Evolutionary conservation across 192 early-diverging fungal species (phyloP), one percentile per base, ranked within the genome.

Genomic region (Coemansia reversa): DNA sequence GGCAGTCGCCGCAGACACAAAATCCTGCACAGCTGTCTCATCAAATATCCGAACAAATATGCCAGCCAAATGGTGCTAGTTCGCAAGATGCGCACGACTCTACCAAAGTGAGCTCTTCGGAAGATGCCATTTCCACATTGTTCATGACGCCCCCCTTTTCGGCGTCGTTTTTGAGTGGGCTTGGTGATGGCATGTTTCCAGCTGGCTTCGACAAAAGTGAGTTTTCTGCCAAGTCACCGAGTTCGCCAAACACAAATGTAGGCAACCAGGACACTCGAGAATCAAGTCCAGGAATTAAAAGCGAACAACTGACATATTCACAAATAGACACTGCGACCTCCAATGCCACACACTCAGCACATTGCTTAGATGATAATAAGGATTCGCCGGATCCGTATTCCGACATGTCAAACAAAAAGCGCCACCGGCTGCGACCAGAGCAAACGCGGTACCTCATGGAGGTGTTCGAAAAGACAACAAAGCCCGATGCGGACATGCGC

Each of bases 401-500:
- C 48, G 54, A 82, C 58, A 18, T 39, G 3, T 30, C 51, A 5
- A 70, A 47, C 67, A 91, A 88, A 60, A 86, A 86, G 58, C 88
- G 92, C 30, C 82, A 86, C 32, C 83, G 91, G 29, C 79, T 92
- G 9, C 84, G 86, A 0, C 76, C 84, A 5, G 89, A 90, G 12
- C 89, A 92, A 62, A 86, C 91, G 23, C 81, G 83, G 12, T 66
- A 86, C 27, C 75, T 91, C 47, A 67, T 85, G 49, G 71, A 79
- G 50, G 70, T 86, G 8, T 91, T 88, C 63, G 71, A 84, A 27
- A 72, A 79, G 35, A 85, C 85, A 48, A 66, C 80, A 42, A 91
- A 89, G 66, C 91, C 91, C 1, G 85, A 81, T 64, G 76, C 88
- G 3, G 86, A 82, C 9, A 77, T 84, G 27, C 88, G 91, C 50